Base-by-base conservation (phyloP, 306 rosid genomes). In the Fagus crenata region DNA sequence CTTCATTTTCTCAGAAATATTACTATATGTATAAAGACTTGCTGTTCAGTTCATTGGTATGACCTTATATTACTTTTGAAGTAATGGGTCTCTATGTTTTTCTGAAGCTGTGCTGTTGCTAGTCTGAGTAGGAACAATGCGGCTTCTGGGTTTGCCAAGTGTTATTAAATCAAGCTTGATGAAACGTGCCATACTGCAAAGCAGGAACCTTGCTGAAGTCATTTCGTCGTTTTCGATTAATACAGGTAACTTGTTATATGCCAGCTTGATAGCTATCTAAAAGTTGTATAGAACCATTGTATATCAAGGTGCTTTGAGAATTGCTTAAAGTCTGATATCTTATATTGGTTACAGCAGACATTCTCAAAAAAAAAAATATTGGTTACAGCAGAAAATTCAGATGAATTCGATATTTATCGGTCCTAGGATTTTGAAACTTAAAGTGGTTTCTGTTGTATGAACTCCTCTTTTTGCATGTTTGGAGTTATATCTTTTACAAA, bases 171-270 rank as follows among this genome's bases (percentile, higher is more conserved):
- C 69, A 61, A 73, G 73, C 77, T 56, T 81, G 55, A 73, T 79
- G 74, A 81, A 81, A 84, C 41, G 55, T 69, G 54, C 67, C 67
- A 8, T 67, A 11, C 15, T 75, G 40, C 84, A 51, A 69, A 56
- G 67, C 18, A 36, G 72, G 69, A 67, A 60, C 77, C 49, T 81
- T 32, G 32, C 72, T 46, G 69, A 49, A 60, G 12, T 22, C 75
- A 42, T 18, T 39, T 73, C 83, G 9, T 74, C 83, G 6, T 64
- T 55, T 53, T 74, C 63, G 32, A 68, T 61, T 18, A 46, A 46
- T 67, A 49, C 2, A 51, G 84, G 84, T 79, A 82, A 75, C 22
- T 53, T 56, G 15, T 56, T 35, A 28, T n/a, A 39, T 11, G 49
- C n/a, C 8, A 18, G 53, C 9, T 75, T 75, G 12, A 36, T 17